A percentile compares a stretch with the other conserved stretches of the same genome.
Evolutionary conservation across 2,329 filamentous ascomycete genomes (phyloP).

Genomic region (Ramularia endophylla): DNA sequence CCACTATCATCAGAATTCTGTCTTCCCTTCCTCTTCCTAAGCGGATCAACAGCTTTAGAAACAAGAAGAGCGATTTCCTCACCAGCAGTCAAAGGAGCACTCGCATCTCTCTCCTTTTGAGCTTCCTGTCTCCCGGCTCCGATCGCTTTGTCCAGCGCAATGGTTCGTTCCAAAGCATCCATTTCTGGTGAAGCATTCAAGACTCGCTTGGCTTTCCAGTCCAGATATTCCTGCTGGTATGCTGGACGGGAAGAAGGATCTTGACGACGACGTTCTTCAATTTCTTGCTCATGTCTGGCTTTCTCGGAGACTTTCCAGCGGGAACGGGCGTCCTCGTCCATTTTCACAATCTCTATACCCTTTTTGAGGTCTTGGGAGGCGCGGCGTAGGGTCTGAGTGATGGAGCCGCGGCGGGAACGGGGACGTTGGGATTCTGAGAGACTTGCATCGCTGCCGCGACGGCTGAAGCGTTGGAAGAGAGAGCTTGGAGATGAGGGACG

Average conservation of each 20-base stretch:
- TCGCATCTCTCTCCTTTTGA: background rate
- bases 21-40: conserved; percentile 9
- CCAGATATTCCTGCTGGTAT: conserved; percentile 8
- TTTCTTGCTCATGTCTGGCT: conserved; percentile 3
- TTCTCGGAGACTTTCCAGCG: conserved; percentile 4
- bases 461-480: background rate
- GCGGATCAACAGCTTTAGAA: conserved; percentile 9
- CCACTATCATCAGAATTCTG: conserved; percentile 10
- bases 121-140: background rate
- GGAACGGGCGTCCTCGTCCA: conserved; percentile 10
- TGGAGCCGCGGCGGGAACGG: conserved; percentile 6
- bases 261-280: conserved; percentile 5
- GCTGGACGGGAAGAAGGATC: conserved; percentile 2
- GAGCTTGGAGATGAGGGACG: background rate
- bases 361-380: background rate
- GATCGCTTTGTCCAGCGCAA: conserved; percentile 1
- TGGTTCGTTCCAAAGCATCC: background rate
- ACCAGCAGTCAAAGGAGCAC: conserved; percentile 4
- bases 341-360: conserved; percentile 4
- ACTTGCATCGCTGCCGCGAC: background rate
- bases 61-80: conserved; percentile 12
- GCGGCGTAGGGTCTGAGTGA: conserved; percentile 7
- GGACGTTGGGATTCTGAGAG: background rate
- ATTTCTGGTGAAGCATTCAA: background rate
- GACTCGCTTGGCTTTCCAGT: conserved; percentile 1